Evolutionary conservation across 192 early-diverging fungal species (phyloP).

Genomic region (Radiomyces spectabilis): DNA sequence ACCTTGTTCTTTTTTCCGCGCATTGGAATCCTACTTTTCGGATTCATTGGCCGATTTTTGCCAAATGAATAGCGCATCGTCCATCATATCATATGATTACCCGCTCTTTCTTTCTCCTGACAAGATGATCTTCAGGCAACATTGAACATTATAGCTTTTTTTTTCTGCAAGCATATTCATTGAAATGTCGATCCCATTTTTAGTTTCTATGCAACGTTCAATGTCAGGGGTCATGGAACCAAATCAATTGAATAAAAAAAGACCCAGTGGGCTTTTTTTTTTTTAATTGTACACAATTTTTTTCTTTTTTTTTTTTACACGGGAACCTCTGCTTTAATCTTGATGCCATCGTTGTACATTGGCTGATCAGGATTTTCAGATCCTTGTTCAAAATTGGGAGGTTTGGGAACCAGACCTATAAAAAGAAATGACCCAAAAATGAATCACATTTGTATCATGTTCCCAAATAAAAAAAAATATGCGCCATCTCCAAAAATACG

Average conservation of each 20-base stretch:
- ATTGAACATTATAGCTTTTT: not conserved
- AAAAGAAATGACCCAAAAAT: not conserved
- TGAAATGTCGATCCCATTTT: not conserved
- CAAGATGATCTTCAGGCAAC: not conserved
- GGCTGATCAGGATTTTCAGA: slow-evolving; percentile 22
- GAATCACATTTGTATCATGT: no score
- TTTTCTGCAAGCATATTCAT: not conserved
- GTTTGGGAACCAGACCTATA: slow-evolving; percentile 36
- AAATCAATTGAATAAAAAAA: no score
- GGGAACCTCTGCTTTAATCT: not conserved
- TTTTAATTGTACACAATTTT: not conserved
- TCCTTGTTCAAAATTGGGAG: slow-evolving; percentile 38
- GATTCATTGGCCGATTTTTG: no score
- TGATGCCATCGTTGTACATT: slow-evolving; percentile 18
- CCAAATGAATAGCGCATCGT: no score
- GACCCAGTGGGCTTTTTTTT: not conserved
- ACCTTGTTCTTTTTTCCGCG: no score
- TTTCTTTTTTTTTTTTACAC: slow-evolving; percentile 1
- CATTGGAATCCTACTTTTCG: no score
- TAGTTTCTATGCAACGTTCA: not conserved
- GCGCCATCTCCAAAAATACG: not conserved
- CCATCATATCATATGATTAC: not conserved
- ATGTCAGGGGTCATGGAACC: no score
- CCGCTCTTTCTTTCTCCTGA: not conserved
- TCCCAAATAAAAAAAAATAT: not conserved